phyloP scores from a whole-genome alignment of 2,329 filamentous ascomycete species.

The Keithomyces neogunnii region DNA sequence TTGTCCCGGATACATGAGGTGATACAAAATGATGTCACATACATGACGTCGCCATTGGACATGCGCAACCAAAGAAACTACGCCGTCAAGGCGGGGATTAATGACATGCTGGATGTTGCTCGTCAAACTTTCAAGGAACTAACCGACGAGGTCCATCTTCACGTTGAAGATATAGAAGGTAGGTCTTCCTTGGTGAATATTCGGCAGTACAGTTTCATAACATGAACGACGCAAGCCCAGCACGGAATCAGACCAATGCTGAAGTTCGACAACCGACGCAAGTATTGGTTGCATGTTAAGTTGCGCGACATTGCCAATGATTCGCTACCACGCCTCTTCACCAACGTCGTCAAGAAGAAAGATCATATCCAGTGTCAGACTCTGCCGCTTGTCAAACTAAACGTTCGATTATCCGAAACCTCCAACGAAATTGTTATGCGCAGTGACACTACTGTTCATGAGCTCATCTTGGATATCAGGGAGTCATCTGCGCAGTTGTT shows the following conservation, averaged over 20 bases:
- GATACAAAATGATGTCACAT: conserved; percentile 75
- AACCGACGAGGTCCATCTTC: conserved; percentile 65
- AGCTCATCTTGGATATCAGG: conserved; percentile 65
- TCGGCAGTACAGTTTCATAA: background rate
- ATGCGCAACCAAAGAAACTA: conserved; percentile 84
- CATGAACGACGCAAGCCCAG: conserved; percentile 30
- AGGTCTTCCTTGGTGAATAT: conserved; percentile 10
- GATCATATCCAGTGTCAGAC: conserved; percentile 83
- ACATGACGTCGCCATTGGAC: conserved; percentile 71
- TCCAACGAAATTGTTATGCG: conserved; percentile 77
- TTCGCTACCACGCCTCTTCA: conserved; percentile 59
- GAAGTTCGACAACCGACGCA: conserved; percentile 67
- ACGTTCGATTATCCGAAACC: conserved; percentile 66
- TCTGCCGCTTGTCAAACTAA: conserved; percentile 73
- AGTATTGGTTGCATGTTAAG: conserved; percentile 68
- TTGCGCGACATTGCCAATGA: conserved; percentile 52
- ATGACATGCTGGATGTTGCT: conserved; percentile 80
- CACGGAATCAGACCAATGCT: conserved; percentile 55
- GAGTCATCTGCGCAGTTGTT: conserved; percentile 66
- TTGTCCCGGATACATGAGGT: conserved; percentile 56
- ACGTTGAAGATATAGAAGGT: conserved; percentile 62
- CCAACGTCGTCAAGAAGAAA: conserved; percentile 68
- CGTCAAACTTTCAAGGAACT: conserved; percentile 85
- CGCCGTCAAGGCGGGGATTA: conserved; percentile 78
- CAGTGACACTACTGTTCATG: conserved; percentile 68